Evolutionary conservation across 768 basidiomycete genomes (phyloP), one percentile per base, ranked within the genome.

Genomic region (Gloeostereum incarnatum): DNA sequence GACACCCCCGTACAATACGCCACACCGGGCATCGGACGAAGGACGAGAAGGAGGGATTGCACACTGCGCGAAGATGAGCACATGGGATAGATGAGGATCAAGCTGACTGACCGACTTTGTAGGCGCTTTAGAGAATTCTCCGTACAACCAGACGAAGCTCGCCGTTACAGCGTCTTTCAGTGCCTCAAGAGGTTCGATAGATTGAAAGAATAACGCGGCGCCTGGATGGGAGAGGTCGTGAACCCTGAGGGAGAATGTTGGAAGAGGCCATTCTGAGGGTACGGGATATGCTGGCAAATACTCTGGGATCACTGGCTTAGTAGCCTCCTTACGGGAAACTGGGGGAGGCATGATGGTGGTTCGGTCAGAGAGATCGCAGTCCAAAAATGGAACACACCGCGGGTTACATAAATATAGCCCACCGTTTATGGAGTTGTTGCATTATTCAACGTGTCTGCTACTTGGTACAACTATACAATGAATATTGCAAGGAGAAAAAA

Each of bases 21-120:
- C 7, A 85, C 74, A 22, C 83, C 84, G 14, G 68, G 66, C 69
- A 85, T 81, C 22, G 71, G 55, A 13, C 77, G 70, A 29, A 85
- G 66, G 41, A 82, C 66, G 35, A 86, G 71, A 1, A 60, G 52
- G 46, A 85, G 69, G 22, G 59, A 56, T 40, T 68, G 44, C 2
- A 82, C 75, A 40, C 77, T 80, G 49, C 19, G 30, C 4, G 38
- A n/a, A n/a, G n/a, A n/a, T n/a, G 19, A 16, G 17, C 29, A 26
- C 25, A 29, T 36, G 20, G 7, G 6, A 9, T 6, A 18, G 19
- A 9, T 8, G 8, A 35, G 14, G 30, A 16, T 29, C 14, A 14
- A 33, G 27, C 6, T n/a, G 31, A 17, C 20, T 32, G 29, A 45
- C 60, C 45, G 26, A 66, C 62, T 60, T 56, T 38, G 50, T 60